Base-by-base conservation (phyloP, 495 filamentous ascomycete species). In the Tuber brumale region DNA sequence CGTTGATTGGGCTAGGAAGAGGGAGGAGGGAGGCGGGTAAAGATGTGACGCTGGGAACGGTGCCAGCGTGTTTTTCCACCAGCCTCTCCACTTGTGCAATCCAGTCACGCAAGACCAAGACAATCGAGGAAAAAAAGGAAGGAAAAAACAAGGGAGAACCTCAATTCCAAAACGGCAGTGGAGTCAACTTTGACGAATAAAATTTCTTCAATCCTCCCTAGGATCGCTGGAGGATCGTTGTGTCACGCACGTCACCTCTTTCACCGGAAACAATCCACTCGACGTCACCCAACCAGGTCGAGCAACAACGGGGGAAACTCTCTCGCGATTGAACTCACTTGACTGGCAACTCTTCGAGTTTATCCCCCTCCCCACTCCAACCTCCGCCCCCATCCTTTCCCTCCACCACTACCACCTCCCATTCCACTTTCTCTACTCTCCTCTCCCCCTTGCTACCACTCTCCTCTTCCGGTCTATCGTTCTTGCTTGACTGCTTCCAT, bases 1-100 rank as follows among this genome's bases (percentile, higher is more conserved):
- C 23, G 31, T 57, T 19, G 23, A 35, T 19, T 18, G 45, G 72
- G 48, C 42, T 48, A 21, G n/a, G 66, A 46, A 41, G 18, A 41
- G 27, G 46, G 27, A 27, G 27, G 44, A 46, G 45, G 77, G 51
- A 66, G 57, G 27, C 57, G 51, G 46, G 48, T 43, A 6, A 39
- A 27, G 42, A 42, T 71, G 74, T 51, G 76, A 61, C 69, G 71
- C 70, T 77, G 70, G 75, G 69, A 70, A 70, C 75, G 70, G 73
- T 70, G 48, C 73, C 73, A 75, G 70, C 76, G 70, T 78, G 76
- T 79, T 79, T 78, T 69, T 46, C 75, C 72, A 31, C 45, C 76
- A 72, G 77, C 74, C 48, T 46, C 76, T 70, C 76, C 76, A 70
- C 69, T 46, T 69, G 48, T 74, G 74, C 57, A n/a, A 37, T 73